These are phyloP conservation scores for Tolypocladium nubicola DNA, from an alignment of 2,329 filamentous ascomycete species.

Conservation along the genomic window DNA sequence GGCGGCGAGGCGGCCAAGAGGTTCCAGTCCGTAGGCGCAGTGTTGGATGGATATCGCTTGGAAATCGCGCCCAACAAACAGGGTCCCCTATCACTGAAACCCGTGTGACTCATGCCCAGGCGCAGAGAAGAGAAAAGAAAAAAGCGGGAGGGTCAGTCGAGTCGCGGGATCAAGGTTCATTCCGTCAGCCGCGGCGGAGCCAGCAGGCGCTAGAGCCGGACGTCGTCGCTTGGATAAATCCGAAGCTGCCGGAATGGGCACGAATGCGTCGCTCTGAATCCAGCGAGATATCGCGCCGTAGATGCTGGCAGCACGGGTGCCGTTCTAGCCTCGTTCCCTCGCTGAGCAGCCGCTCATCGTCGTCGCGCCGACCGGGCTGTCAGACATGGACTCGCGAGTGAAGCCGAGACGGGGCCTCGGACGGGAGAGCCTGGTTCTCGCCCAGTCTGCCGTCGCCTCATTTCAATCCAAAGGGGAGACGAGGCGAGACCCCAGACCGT, in stretches of 20 bases:
- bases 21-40: neutral
- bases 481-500: neutral
- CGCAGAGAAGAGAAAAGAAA: conserved; percentile 5
- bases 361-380: neutral
- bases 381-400: neutral
- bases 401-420: neutral
- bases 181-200: conserved; percentile 5
- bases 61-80: conserved; percentile 6
- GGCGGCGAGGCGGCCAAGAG: neutral
- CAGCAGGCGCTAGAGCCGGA: conserved; percentile 2
- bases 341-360: neutral
- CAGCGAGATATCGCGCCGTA: neutral
- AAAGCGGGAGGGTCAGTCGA: conserved; percentile 2
- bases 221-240: neutral
- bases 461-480: neutral
- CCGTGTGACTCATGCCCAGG: conserved; percentile 11
- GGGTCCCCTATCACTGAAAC: conserved; percentile 8
- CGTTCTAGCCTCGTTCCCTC: neutral
- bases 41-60: neutral
- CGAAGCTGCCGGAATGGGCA: neutral
- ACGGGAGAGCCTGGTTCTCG: neutral
- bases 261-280: neutral
- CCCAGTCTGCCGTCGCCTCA: neutral
- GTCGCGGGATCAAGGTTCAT: conserved; percentile 4
- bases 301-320: no score